Base-by-base conservation (phyloP, 208 protist species). In the Crithidia acanthocephali region DNA sequence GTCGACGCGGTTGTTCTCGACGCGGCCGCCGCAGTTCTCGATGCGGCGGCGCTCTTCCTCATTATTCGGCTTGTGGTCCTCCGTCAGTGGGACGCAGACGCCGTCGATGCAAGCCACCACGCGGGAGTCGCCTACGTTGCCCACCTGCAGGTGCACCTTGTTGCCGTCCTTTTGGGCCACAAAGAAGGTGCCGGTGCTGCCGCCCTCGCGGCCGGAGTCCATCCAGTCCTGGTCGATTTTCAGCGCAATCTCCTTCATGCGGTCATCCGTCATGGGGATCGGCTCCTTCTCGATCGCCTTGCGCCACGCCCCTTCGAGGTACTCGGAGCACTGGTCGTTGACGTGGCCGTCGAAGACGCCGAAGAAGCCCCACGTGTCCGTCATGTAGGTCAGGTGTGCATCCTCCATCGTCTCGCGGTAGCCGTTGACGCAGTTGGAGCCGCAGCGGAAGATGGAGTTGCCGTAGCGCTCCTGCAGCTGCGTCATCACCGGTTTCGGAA, bases 11-110 rank as follows among this genome's bases (percentile, higher is more conserved):
- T 96, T 95, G 74, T 91, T 89, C 67, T 95, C 84, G 37, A 98
- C 96, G 64, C 86, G 91, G 33, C 97, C 97, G 44, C 94, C 93
- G 72, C 87, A 94, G 20, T 84, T 81, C 68, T 92, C 86, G 66
- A 98, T 98, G 27, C 97, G 92, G 32, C 78, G 35, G 11, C 80
- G 72, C 80, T 98, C 94, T 13, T 79, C 88, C 15, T 86, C 76
- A 68, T 97, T 97, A 72, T 85, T 96, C 10, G 96, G 96, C 83
- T 98, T 98, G 86, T 98, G 97, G 65, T 98, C 96, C 55, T 97
- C 86, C 30, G 93, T 97, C 72, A 98, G 74, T n/a, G 92, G 90
- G 32, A 86, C 75, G 64, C 86, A 90, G 32, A 66, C 65, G 23
- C 94, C 95, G 60, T 94, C 81, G 45, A 90, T 87, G 75, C 90